Conservation (phyloP, 2,329 filamentous ascomycete genomes). For the Calonectria pseudoreteaudii region DNA sequence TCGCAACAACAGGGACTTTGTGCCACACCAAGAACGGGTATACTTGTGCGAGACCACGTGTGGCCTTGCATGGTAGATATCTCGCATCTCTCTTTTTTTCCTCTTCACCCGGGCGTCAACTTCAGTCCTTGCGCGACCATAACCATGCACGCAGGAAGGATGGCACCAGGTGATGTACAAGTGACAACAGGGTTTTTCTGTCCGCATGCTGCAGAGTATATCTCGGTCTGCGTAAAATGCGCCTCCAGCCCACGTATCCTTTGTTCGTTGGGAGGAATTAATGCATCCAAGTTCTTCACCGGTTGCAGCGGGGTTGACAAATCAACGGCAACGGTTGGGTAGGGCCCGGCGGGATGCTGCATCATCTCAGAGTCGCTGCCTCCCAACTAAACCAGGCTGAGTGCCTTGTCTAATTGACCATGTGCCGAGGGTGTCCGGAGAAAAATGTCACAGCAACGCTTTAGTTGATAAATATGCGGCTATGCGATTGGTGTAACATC, state of each 20-base stretch:
- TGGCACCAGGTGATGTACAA: background rate
- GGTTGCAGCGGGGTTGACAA: conserved; percentile 21
- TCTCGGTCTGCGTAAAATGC: conserved; percentile 20
- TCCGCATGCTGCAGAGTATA: conserved; percentile 11
- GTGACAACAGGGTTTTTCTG: conserved; percentile 1
- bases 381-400: background rate
- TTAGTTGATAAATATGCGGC: background rate
- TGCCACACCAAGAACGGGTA: conserved; percentile 1
- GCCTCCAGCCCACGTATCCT: conserved; percentile 11
- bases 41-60: conserved; percentile 25
- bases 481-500: conserved; percentile 7
- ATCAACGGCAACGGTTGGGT: conserved; percentile 8
- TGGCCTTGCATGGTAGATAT: conserved; percentile 13
- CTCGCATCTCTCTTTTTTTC: background rate
- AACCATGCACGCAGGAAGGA: background rate
- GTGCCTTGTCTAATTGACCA: background rate
- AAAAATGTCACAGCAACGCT: background rate
- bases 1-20: background rate
- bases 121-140: background rate
- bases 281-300: conserved; percentile 15
- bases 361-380: conserved; percentile 11
- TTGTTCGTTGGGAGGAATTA: conserved; percentile 1
- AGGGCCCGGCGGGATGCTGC: conserved; percentile 14
- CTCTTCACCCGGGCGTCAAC: conserved; percentile 21
- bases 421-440: background rate